These are phyloP conservation scores for Hemileccinum rubropunctum DNA, from an alignment of 768 basidiomycete species.

Conservation along the genomic window DNA sequence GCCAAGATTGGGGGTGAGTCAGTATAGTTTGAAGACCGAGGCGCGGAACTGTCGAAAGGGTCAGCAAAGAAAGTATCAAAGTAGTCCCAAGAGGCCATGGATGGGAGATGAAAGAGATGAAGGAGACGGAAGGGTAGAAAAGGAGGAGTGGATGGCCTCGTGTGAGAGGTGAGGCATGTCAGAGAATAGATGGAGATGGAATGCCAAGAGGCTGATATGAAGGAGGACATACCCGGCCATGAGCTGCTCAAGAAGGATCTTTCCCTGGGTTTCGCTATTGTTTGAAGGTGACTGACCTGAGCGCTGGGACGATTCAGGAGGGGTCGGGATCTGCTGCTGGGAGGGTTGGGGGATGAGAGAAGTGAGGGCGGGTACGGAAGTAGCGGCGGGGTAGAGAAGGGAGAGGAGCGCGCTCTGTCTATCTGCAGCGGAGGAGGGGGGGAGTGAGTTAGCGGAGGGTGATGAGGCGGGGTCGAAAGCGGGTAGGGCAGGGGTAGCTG, in stretches of 20 bases:
- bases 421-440: constrained; percentile 46
- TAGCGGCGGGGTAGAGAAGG: constrained; percentile 54
- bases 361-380: constrained; percentile 30
- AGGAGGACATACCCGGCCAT: constrained; percentile 76
- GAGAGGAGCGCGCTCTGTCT: constrained; percentile 75
- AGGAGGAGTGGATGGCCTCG: constrained; percentile 21
- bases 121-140: constrained; percentile 25
- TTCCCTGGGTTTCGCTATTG: constrained; percentile 68
- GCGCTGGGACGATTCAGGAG: constrained; percentile 57
- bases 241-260: constrained; percentile 74
- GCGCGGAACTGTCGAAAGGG: constrained; percentile 37
- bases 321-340: constrained; percentile 66
- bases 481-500: constrained; percentile 41
- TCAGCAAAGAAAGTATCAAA: constrained; percentile 31
- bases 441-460: constrained; percentile 34
- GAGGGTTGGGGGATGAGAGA: constrained; percentile 22
- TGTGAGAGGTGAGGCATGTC: constrained; percentile 29
- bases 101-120: constrained; percentile 16
- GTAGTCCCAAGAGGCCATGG: constrained; percentile 35
- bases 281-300: constrained; percentile 55
- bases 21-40: constrained; percentile 46
- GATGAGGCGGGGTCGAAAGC: constrained; percentile 38
- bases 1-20: too few relatives aligned
- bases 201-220: too few relatives aligned
- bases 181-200: too few relatives aligned